Conservation (phyloP, 495 filamentous ascomycete species). For the Penicillium paradoxum region DNA sequence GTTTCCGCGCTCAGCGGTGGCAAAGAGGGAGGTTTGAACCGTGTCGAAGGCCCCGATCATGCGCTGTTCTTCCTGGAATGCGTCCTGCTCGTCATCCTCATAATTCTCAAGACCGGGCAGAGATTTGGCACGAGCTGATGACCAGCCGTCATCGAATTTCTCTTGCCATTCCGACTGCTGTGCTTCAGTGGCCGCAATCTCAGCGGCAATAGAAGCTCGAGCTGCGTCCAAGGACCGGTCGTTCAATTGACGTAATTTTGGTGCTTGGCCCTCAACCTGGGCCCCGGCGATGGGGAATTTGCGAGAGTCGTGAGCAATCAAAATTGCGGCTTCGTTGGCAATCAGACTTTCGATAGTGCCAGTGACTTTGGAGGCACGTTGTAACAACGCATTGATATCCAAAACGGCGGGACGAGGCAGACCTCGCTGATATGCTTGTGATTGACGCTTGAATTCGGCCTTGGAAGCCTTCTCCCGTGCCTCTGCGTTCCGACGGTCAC, state of each 20-base stretch:
- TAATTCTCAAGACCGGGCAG: conserved; percentile 77
- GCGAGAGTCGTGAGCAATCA: conserved; percentile 76
- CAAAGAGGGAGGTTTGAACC: conserved; percentile 64
- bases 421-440: conserved; percentile 80
- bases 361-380: conserved; percentile 48
- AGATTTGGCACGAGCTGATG: conserved; percentile 52
- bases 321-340: conserved; percentile 65
- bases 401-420: conserved; percentile 74
- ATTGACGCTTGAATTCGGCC: conserved; percentile 76
- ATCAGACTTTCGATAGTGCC: conserved; percentile 59
- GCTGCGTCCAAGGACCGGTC: conserved; percentile 70
- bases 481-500: conserved; percentile 66
- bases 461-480: conserved; percentile 65
- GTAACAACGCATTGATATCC: conserved; percentile 63
- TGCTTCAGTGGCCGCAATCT: conserved; percentile 47
- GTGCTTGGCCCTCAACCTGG: conserved; percentile 55
- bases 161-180: conserved; percentile 50
- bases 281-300: conserved; percentile 65
- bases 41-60: conserved; percentile 45
- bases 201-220: conserved; percentile 67
- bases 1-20: conserved; percentile 70
- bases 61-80: conserved; percentile 43
- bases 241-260: conserved; percentile 60
- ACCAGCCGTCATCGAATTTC: conserved; percentile 63
- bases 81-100: conserved; percentile 53